These are phyloP conservation scores for Neurospora pannonica DNA, from an alignment of 495 filamentous ascomycete species.

Conservation along the genomic window DNA sequence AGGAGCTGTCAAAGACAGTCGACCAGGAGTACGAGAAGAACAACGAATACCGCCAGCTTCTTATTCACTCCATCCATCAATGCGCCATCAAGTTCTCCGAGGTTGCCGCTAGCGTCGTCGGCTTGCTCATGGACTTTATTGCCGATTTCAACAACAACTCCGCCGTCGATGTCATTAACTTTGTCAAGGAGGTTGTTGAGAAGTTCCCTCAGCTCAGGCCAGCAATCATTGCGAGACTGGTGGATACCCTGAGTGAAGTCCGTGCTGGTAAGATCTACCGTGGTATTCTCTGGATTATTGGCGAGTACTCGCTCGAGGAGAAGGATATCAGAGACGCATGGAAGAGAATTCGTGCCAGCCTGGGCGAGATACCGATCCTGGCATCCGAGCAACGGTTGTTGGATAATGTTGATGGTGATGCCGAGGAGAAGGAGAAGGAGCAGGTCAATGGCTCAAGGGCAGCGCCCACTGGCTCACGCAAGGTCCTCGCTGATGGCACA, in stretches of 20 bases:
- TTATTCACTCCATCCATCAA: slow-evolving; percentile 95
- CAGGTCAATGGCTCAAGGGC: slow-evolving; percentile 73
- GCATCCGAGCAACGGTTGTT: slow-evolving; percentile 90
- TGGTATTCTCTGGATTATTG: slow-evolving; percentile 93
- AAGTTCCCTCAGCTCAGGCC: slow-evolving; percentile 87
- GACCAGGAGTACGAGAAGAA: slow-evolving; percentile 99
- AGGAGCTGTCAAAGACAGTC: slow-evolving; percentile 93
- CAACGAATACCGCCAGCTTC: slow-evolving; percentile 86
- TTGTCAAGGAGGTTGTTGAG: slow-evolving; percentile 98
- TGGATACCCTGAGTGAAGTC: slow-evolving; percentile 86
- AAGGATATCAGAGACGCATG: slow-evolving; percentile 93
- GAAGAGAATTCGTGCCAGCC: slow-evolving; percentile 87
- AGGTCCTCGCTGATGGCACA: slow-evolving; percentile 91
- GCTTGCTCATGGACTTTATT: slow-evolving; percentile 98
- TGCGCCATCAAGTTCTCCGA: slow-evolving; percentile 99
- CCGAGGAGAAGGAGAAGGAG: slow-evolving; percentile 50
- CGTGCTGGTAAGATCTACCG: slow-evolving; percentile 96
- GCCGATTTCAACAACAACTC: slow-evolving; percentile 96
- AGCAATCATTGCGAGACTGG: slow-evolving; percentile 79
- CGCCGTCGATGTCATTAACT: slow-evolving; percentile 94
- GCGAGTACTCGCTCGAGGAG: slow-evolving; percentile 91
- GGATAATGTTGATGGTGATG: slow-evolving; percentile 48
- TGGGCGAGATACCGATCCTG: slow-evolving; percentile 96
- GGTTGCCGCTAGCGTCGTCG: slow-evolving; percentile 92
- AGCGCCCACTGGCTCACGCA: slow-evolving; percentile 73